Base-by-base conservation (phyloP, 1,139 yeast species). In the Meyerozyma guilliermondii region DNA sequence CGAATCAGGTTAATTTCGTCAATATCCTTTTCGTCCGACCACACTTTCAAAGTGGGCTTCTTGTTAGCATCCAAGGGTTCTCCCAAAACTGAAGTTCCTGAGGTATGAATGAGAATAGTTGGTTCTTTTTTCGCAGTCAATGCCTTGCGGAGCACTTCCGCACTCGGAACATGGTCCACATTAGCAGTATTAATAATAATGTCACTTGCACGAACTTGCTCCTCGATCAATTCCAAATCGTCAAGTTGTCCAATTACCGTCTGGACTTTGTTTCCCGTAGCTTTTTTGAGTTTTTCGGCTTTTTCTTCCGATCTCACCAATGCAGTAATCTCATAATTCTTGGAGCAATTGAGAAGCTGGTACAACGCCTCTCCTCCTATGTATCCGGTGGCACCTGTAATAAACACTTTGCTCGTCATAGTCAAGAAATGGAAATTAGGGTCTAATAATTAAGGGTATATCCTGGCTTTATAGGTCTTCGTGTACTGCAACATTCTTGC, bases 101-200 rank as follows among this genome's bases (percentile, higher is more conserved):
- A 65, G 28, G 73, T 68, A 42, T 69, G 75, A 40, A 70, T 51
- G 30, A 66, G 55, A 31, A 65, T 45, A 4, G 68, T 64, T 14
- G 51, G 53, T 3, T 42, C 42, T 33, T 52, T 56, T 43, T 55
- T 55, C 5, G 35, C 39, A 13, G 39, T 34, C 40, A 60, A 53
- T 4, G 49, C 53, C 5, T 52, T 45, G 8, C 55, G 39, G 33
- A 66, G 45, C 5, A 53, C 53, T 38, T 61, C 48, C n/a, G 65
- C 64, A 31, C 67, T 60, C 7, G 62, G 56, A 13, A 60, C 54
- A 48, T 65, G 65, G 48, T 66, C 71, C 29, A 63, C 66, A 40
- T 66, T 55, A 6, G 74, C 75, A 6, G 72, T 59, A 51, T 67
- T 63, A 43, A 69, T 56, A 22, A 67, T 56, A 35, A 66, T 54